Base-by-base conservation (phyloP, 1,139 yeast genomes). In the Blastobotrys petasosporus region DNA sequence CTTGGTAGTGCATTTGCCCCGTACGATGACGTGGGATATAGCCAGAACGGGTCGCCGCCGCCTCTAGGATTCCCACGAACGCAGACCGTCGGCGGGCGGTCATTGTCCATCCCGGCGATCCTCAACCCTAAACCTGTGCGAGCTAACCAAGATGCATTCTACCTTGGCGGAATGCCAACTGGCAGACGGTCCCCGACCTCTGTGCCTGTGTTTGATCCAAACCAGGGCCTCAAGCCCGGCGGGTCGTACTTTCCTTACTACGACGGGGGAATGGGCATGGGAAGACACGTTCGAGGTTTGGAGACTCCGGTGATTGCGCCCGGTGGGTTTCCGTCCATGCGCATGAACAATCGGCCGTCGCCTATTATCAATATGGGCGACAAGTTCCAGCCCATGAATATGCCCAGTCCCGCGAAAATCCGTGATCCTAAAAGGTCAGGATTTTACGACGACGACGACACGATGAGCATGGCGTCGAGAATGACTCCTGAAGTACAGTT, bases 51-150 rank as follows among this genome's bases (percentile, higher is more conserved):
- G 4, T 20, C 25, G 25, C 25, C 25, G 25, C 25, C 25, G 4
- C 25, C 25, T 4, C 25, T 20, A 7, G 25, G 25, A 4, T 20
- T 4, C 25, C 25, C 25, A 4, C 25, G 25, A 20, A 7, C 25
- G 25, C 25, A 20, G 25, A 20, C 25, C 4, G 7, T 20, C 4
- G 25, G 25, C 25, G 39, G 32, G 3, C 44, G 46, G 20, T 48
- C 51, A n/a, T 42, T 39, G 16, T 48, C 51, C 10, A 42, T 48
- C 17, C 48, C 51, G 5, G 41, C 45, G 4, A 31, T 44, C 10
- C 32, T 48, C 23, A 44, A 44, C 13, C 51, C 51, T 4, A 39
- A 34, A 12, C 46, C 46, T 3, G 20, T 42, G 10, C 36, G 45
- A 32, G 41, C 41, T 9, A 12, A 37, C 11, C 32, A n/a, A n/a